Evolutionary conservation across 2,329 filamentous ascomycete species (phyloP), one percentile per base, ranked within the genome.

Genomic region (Nectriaceae sp.): DNA sequence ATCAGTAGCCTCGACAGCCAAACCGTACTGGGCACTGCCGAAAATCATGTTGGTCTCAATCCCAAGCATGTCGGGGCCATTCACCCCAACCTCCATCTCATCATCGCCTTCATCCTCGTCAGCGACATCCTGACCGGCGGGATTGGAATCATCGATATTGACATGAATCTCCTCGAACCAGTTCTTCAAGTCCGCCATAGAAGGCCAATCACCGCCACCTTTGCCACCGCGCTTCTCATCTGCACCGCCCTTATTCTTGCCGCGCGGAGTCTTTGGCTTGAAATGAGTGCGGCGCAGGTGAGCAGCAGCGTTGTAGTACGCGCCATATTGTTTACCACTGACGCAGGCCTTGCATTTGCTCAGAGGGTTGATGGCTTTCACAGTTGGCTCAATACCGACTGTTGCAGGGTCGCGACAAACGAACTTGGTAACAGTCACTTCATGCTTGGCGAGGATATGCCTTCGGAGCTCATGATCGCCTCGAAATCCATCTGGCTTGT

Each of bases 291-390:
- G 85, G 36, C 92, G 82, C 8, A 97, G 79, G 66, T 97, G 93
- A 1, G 91, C 93, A 0, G 91, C 91, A 1, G 92, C 93, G 62
- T 97, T 97, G 72, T 97, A 97, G 72, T 97, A 94, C 15, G 89
- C 89, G 3, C 88, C 88, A 60, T 97, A 97, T 49, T 82, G 80
- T 75, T 96, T 97, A 46, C 79, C 73, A 38, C 79, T 79, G 41
- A 78, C 80, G 68, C 93, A 97, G 40, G 88, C 82, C 70, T 96
- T 96, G 80, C 92, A 97, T 57, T 88, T 87, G 42, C 77, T 75
- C 26, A 97, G 79, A 35, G 91, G 85, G 44, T 70, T 80, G 71
- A 79, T 78, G 69, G 72, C 83, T 65, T 59, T 76, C 60, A 68
- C 80, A 72, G 69, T 56, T 50, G 70, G 66, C 16, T 60, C 55